Evolutionary conservation across 1,284 basidiomycete species (phyloP).

Genomic region (Tylopilus sp.): DNA sequence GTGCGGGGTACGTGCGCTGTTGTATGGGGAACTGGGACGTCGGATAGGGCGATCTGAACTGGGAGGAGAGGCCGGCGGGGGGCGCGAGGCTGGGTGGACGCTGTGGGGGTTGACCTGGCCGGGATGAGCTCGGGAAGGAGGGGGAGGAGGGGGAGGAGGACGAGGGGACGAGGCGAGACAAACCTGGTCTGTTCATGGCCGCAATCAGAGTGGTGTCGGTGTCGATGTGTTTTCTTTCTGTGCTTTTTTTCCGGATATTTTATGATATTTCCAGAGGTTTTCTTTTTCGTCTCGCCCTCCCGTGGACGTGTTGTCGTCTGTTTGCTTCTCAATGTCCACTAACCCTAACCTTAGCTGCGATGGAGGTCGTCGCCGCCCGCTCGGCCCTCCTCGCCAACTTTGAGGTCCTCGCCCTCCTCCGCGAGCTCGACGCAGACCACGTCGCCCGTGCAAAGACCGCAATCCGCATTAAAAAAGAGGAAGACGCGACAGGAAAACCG

Average conservation of each 20-base stretch:
- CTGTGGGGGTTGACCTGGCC: slow-evolving; percentile 73
- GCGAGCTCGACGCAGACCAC: slow-evolving; percentile 74
- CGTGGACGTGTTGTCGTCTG: slow-evolving; percentile 27
- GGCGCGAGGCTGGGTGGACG: slow-evolving; percentile 71
- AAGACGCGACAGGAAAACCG: slow-evolving; percentile 46
- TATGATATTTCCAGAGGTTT: slow-evolving; percentile 7
- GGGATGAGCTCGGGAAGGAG: slow-evolving; percentile 4
- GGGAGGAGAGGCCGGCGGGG: slow-evolving; percentile 56
- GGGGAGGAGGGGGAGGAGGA: background rate
- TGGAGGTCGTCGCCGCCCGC: slow-evolving; percentile 65
- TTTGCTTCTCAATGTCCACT: slow-evolving; percentile 14
- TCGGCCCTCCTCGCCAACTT: slow-evolving; percentile 82
- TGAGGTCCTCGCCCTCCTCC: slow-evolving; percentile 81
- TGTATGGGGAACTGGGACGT: slow-evolving; percentile 55
- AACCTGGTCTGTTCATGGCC: slow-evolving; percentile 34
- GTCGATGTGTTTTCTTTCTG: slow-evolving; percentile 1
- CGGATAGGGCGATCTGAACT: slow-evolving; percentile 65
- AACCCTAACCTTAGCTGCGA: slow-evolving; percentile 34
- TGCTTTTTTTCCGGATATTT: background rate
- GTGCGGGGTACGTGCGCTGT: slow-evolving; percentile 52
- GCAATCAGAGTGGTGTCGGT: background rate
- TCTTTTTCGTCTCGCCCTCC: slow-evolving; percentile 15
- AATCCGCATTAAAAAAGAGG: slow-evolving; percentile 69
- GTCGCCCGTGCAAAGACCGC: slow-evolving; percentile 62
- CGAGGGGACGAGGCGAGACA: slow-evolving; percentile 1